Conservation (phyloP, 2,329 filamentous ascomycete species). For the Dryadomyces quercivorus region DNA sequence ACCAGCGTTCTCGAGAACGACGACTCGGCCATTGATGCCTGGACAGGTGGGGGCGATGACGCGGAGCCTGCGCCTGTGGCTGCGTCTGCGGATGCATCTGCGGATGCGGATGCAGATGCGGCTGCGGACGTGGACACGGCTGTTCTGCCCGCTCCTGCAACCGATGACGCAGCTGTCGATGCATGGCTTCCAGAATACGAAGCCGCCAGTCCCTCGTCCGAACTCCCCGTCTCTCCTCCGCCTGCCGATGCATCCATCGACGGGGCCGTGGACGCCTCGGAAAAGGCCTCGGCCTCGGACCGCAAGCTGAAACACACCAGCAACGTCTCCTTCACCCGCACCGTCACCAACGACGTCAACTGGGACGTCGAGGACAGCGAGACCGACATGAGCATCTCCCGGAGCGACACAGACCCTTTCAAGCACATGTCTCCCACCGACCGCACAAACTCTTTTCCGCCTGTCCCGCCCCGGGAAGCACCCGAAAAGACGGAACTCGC, state of each 20-base stretch:
- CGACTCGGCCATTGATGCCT: not conserved
- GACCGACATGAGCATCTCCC: constrained; percentile 41
- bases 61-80: too few species aligned
- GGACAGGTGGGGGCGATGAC: not conserved
- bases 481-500: not conserved
- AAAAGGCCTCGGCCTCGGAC: not conserved
- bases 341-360: constrained; percentile 49
- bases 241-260: not conserved
- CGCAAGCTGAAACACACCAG: constrained; percentile 39
- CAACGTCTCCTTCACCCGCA: constrained; percentile 51
- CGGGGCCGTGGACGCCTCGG: not conserved
- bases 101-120: too few species aligned
- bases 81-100: too few species aligned
- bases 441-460: constrained; percentile 52
- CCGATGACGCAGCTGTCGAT: constrained; percentile 9
- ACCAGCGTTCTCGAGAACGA: not conserved
- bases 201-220: not conserved
- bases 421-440: constrained; percentile 45
- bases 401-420: constrained; percentile 43
- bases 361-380: constrained; percentile 47
- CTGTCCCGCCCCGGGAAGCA: constrained; percentile 26
- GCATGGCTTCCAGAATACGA: constrained; percentile 19
- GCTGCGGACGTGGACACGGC: too few species aligned
- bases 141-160: not conserved
- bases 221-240: too few species aligned